Percentiles rank a stretch among this genome's conserved stretches.
Conservation (phyloP, 352 stramenopile genomes). For the Globisporangium viniferum region DNA sequence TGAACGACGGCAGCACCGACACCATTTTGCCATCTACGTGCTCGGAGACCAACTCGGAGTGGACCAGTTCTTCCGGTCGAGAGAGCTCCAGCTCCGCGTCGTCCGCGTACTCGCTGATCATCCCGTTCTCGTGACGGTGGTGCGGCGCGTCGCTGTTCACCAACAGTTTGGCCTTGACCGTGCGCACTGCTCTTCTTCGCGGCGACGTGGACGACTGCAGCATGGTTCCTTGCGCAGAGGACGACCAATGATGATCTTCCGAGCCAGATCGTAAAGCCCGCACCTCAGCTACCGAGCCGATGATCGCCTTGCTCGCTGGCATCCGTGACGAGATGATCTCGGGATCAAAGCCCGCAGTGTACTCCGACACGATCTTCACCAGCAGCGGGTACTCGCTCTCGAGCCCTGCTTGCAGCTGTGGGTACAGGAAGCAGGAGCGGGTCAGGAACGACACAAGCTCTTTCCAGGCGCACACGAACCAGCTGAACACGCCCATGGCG, state of each 20-base stretch:
- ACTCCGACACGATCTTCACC: slow-evolving; percentile 81
- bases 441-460: slow-evolving; percentile 81
- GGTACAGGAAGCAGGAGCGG: slow-evolving; percentile 78
- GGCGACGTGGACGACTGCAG: slow-evolving; percentile 7
- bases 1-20: slow-evolving; percentile 78
- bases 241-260: neutral
- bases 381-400: slow-evolving; percentile 74
- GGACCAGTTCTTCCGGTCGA: slow-evolving; percentile 7
- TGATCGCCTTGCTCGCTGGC: slow-evolving; percentile 23
- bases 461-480: slow-evolving; percentile 73
- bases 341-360: slow-evolving; percentile 76
- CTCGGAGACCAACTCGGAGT: neutral
- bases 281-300: slow-evolving; percentile 6
- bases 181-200: slow-evolving; percentile 8
- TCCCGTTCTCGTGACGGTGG: neutral
- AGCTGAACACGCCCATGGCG: slow-evolving; percentile 78
- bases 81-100: slow-evolving; percentile 14
- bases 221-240: slow-evolving; percentile 15
- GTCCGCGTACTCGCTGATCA: slow-evolving; percentile 3
- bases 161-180: slow-evolving; percentile 10
- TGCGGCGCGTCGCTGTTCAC: slow-evolving; percentile 6
- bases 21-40: slow-evolving; percentile 40
- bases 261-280: neutral
- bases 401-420: slow-evolving; percentile 70
- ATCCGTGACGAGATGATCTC: slow-evolving; percentile 57